Conservation (phyloP, 2,329 filamentous ascomycete genomes). For the Aspergillus japonicus region DNA sequence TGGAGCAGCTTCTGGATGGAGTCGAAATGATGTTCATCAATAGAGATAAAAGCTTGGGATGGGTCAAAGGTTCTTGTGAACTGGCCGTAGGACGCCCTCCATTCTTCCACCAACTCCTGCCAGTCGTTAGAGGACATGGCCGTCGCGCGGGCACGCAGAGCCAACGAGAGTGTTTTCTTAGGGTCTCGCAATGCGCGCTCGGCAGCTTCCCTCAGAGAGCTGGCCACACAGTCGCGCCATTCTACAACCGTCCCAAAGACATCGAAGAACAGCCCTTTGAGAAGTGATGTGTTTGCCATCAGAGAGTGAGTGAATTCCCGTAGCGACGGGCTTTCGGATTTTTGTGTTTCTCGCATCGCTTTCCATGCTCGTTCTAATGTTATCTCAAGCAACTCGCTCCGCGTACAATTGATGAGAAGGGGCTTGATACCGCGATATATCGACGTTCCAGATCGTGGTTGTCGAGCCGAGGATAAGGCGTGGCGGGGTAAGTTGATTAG, state of each 20-base stretch:
- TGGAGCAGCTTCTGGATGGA: conserved; percentile 60
- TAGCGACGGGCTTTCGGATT: neutral
- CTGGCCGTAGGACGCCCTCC: conserved; percentile 62
- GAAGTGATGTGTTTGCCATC: conserved; percentile 26
- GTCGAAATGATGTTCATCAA: conserved; percentile 70
- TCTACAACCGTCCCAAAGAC: conserved; percentile 65
- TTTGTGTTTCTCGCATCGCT: neutral
- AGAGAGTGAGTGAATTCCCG: neutral
- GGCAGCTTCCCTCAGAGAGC: conserved; percentile 56
- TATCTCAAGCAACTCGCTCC: too few relatives aligned
- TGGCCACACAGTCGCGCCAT: conserved; percentile 68
- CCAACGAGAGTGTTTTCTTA: conserved; percentile 46
- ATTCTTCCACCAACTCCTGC: conserved; percentile 66
- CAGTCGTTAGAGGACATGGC: conserved; percentile 59
- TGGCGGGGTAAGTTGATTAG: too few relatives aligned
- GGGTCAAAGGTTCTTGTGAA: conserved; percentile 56
- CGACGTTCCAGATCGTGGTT: too few relatives aligned
- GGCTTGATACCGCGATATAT: too few relatives aligned
- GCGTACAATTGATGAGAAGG: too few relatives aligned
- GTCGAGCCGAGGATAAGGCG: too few relatives aligned
- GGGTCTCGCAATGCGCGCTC: conserved; percentile 49
- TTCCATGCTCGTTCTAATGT: neutral
- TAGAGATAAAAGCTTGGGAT: conserved; percentile 58
- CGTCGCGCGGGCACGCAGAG: conserved; percentile 50
- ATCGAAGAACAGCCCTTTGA: conserved; percentile 35